Base-by-base conservation (phyloP, 805 yeast species). In the Wickerhamiella musiphila region DNA sequence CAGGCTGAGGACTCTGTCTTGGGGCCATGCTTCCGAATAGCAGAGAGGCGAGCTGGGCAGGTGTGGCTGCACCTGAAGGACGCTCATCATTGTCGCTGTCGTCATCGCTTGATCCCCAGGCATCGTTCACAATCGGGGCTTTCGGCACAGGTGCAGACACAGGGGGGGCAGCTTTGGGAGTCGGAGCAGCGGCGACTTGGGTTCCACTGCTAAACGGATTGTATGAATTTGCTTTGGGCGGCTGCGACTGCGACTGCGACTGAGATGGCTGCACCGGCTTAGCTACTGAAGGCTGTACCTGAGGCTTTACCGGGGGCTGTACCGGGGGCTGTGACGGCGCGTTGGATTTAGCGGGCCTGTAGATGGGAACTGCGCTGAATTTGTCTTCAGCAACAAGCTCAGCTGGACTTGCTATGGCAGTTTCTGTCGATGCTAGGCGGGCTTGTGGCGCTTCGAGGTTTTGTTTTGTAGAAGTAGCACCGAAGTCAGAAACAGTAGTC, bases 21-120 rank as follows among this genome's bases (percentile, higher is more conserved):
- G 45, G 32, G 19, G 51, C 61, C 64, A 60, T 60, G 5, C 60
- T 51, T 7, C 63, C 58, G 35, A 59, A 60, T 36, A 59, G 42
- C 37, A 58, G 37, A 15, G 62, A 57, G 5, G 65, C 65, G 18
- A 59, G 46, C 33, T 56, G 57, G 3, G 60, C 52, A 7, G 65
- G 57, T 19, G 59, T 54, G 3, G 51, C 51, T n/a, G 51, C 46
- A 9, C 54, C 54, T 7, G 49, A 39, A 4, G 47, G 46, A 4
- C 37, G 41, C 4, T 39, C 33, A 1, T 41, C 51, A 14, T 43
- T 54, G 13, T 46, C 53, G n/a, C 48, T 47, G 17, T 47, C 57
- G 11, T 51, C 58, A 11, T 45, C 53, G 22, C 46, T 47, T 9
- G 51, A 47, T 5, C 52, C 57, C 48, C 50, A 43, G 12, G 45